Evolutionary conservation across 805 yeast genomes (phyloP).

Genomic region (Danielia reshetovae): DNA sequence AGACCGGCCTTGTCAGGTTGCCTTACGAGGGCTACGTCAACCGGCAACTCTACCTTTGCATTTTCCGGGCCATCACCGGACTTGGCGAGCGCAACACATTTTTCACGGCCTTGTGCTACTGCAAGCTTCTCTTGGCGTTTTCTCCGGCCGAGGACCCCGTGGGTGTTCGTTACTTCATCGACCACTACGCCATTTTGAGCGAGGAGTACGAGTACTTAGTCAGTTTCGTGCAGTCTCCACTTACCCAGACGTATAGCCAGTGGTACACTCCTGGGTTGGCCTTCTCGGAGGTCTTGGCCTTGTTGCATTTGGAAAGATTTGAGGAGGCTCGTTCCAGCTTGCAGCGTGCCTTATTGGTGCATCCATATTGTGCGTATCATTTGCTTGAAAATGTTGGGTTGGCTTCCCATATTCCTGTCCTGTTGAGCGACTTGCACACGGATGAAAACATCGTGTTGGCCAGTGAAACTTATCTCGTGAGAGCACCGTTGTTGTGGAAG

Average conservation of each 20-base stretch:
- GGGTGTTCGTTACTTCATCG: slow-evolving; percentile 81
- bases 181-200: slow-evolving; percentile 66
- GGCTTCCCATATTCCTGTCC: slow-evolving; percentile 4
- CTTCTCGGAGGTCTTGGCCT: slow-evolving; percentile 63
- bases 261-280: slow-evolving; percentile 76
- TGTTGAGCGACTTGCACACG: slow-evolving; percentile 9
- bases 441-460: slow-evolving; percentile 35
- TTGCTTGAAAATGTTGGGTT: slow-evolving; percentile 49
- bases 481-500: slow-evolving; percentile 56
- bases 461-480: slow-evolving; percentile 54
- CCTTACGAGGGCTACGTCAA: slow-evolving; percentile 76
- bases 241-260: slow-evolving; percentile 51
- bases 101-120: slow-evolving; percentile 71
- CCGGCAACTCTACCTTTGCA: slow-evolving; percentile 69
- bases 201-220: slow-evolving; percentile 62
- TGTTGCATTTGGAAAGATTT: slow-evolving; percentile 38
- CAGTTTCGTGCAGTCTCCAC: slow-evolving; percentile 52
- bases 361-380: slow-evolving; percentile 55
- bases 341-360: slow-evolving; percentile 45
- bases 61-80: slow-evolving; percentile 67
- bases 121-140: slow-evolving; percentile 64
- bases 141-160: slow-evolving; percentile 79
- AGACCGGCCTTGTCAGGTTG: slow-evolving; percentile 56
- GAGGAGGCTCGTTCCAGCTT: slow-evolving; percentile 48
- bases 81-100: slow-evolving; percentile 76